Evolutionary conservation across 192 early-diverging fungal genomes (phyloP).

Genomic region (Backusella liffmaniae): DNA sequence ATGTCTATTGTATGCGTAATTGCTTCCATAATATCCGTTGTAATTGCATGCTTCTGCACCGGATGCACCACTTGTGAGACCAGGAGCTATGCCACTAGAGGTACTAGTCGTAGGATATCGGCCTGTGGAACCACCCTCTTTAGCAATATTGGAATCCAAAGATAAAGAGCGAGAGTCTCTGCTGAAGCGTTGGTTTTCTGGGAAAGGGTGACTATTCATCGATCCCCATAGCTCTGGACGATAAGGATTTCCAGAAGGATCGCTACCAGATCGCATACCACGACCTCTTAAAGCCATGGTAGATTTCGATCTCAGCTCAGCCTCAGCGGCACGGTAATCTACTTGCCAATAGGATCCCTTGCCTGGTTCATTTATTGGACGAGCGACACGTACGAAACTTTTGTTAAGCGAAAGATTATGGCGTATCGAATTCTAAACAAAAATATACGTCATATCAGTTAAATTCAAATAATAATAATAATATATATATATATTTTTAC

Average conservation of each 20-base stretch:
- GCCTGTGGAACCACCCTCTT: background rate
- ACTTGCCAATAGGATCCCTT: slow-evolving; percentile 88
- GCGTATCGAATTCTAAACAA: slow-evolving; percentile 76
- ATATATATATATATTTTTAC: no score
- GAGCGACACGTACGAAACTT: slow-evolving; percentile 70
- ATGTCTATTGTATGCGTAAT: background rate
- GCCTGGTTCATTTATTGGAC: slow-evolving; percentile 80
- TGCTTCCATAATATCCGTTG: background rate
- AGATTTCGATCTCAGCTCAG: slow-evolving; percentile 22
- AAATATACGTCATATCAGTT: background rate
- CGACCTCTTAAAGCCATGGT: slow-evolving; percentile 11
- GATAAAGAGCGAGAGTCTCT: slow-evolving; percentile 8
- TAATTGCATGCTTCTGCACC: background rate
- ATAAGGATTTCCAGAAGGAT: slow-evolving; percentile 12
- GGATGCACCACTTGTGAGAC: background rate
- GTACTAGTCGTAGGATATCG: background rate
- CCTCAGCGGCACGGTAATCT: slow-evolving; percentile 48
- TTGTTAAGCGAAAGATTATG: slow-evolving; percentile 85
- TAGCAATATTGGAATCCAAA: slow-evolving; percentile 13
- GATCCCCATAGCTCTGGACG: slow-evolving; percentile 12
- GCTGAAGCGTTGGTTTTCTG: slow-evolving; percentile 2
- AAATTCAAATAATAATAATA: background rate
- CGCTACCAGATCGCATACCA: slow-evolving; percentile 1
- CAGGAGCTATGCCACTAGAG: background rate
- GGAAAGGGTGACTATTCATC: background rate